A percentile compares a stretch with the other conserved stretches of the same genome.
phyloP scores from a whole-genome alignment of 108 stramenopile genomes.

The Phaeodactylum tricornutum region DNA sequence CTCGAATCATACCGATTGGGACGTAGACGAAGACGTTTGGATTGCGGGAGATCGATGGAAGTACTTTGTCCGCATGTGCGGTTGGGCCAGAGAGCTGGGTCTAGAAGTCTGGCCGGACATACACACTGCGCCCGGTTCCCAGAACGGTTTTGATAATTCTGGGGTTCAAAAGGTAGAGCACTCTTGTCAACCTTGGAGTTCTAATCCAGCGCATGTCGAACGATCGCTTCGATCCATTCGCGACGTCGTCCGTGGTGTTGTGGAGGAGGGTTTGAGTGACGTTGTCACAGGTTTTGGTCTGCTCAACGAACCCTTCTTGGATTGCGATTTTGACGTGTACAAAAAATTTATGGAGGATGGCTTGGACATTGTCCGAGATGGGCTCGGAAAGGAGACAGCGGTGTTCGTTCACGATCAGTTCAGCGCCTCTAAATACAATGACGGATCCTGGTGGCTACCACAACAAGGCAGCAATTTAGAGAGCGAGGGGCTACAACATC shows the following conservation, averaged over 20 bases:
- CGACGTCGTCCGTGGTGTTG: constrained; percentile 23
- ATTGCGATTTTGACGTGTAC: constrained; percentile 18
- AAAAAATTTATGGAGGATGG: constrained; percentile 31
- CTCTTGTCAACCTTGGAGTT: constrained; percentile 27
- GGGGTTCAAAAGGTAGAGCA: constrained; percentile 10
- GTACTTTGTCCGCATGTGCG: constrained; percentile 38
- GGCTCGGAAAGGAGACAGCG: constrained; percentile 19
- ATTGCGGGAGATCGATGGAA: constrained; percentile 38
- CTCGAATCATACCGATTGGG: too few relatives aligned
- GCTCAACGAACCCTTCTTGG: constrained; percentile 51
- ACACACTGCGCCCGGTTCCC: constrained; percentile 53
- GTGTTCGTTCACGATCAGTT: constrained; percentile 49
- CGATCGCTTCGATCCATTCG: constrained; percentile 28
- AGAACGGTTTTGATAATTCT: constrained; percentile 54
- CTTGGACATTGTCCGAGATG: constrained; percentile 22
- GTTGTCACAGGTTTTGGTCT: constrained; percentile 61
- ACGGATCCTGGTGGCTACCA: constrained; percentile 31
- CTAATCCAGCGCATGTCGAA: constrained; percentile 18
- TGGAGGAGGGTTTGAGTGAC: constrained; percentile 33
- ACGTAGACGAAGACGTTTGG: constrained; percentile 23
- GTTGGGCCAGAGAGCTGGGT: constrained; percentile 37
- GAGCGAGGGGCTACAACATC: neutral
- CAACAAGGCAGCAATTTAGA: neutral
- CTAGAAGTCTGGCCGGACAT: constrained; percentile 57
- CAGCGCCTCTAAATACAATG: constrained; percentile 27